Evolutionary conservation across 805 yeast genomes (phyloP), one percentile per base, ranked within the genome.

Genomic region (Ogataea ganodermae): DNA sequence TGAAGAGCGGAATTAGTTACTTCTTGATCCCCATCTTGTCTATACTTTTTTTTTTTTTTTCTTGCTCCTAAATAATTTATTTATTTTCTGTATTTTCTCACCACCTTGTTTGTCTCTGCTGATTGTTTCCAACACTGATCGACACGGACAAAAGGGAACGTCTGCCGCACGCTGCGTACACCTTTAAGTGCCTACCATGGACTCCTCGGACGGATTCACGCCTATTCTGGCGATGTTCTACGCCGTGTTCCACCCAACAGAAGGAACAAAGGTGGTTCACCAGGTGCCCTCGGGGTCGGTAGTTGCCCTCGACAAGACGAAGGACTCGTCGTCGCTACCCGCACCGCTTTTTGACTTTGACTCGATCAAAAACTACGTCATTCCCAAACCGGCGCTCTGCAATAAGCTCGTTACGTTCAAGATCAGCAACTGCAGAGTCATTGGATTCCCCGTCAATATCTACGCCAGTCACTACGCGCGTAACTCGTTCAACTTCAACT

Each of bases 191-290:
- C 14, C 22, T 12, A 18, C 35, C 18, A 64, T 64, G 68, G 65
- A 61, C 30, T 35, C 51, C 0, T 42, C 59, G 6, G 66, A 58
- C 65, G 96, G 96, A 17, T 90, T 91, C 61, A 86, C 84, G 6
- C 96, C 96, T n/a, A 89, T 94, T 14, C 75, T 80, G 48, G 94
- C 97, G 1, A 73, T 90, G 37, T 91, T 94, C 65, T 94, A 89
- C 65, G 83, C 97, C 0, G 89, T 88, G 0, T 94, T 94, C 67
- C 97, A 94, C 59, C 97, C 97, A 0, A 87, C 94, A 0, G 96
- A 90, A 60, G 99, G 99, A 1, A 85, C 98, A 0, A 89, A 90
- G 67, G 91, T 92, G 5, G 78, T 87, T 4, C 87, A 86, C 59
- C 97, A 94, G 63, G 95, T 89, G 0, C 99, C 99, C 1, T 80